Evolutionary conservation across 202 grass and related monocot genomes (phyloP).

Genomic region (Carex arenaria): DNA sequence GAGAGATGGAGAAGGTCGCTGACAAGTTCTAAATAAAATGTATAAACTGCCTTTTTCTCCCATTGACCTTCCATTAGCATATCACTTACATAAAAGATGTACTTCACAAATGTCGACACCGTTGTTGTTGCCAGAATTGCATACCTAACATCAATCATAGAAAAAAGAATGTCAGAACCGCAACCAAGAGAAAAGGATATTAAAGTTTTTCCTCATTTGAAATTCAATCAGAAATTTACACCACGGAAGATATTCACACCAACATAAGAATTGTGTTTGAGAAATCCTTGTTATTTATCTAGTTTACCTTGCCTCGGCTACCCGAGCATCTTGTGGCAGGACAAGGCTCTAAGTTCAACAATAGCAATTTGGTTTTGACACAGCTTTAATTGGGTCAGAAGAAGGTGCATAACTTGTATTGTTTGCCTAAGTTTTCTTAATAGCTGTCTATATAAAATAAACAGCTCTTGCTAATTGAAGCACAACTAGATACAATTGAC

Average conservation of each 20-base stretch:
- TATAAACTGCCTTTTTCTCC: constrained; percentile 96
- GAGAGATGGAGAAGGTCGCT: constrained; percentile 95
- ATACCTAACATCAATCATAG: constrained; percentile 47
- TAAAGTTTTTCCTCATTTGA: background rate
- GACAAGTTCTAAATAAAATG: constrained; percentile 93
- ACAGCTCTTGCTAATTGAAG: background rate
- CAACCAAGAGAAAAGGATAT: background rate
- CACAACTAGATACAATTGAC: constrained; percentile 5
- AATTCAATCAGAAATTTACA: background rate
- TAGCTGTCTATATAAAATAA: background rate
- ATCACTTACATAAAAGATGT: constrained; percentile 94
- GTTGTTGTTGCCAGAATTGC: constrained; percentile 92
- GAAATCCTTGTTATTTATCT: background rate
- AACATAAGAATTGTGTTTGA: background rate
- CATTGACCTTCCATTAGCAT: constrained; percentile 98
- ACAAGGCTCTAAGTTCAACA: background rate
- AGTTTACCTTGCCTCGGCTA: background rate
- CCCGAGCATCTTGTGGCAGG: background rate
- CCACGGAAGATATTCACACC: background rate
- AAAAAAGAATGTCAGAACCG: background rate
- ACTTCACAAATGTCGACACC: constrained; percentile 79
- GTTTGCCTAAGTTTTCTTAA: background rate
- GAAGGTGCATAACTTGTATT: background rate
- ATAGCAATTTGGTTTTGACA: background rate
- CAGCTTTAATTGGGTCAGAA: background rate